phyloP scores from a whole-genome alignment of 768 basidiomycete species.

The Hypsizygus marmoreus region DNA sequence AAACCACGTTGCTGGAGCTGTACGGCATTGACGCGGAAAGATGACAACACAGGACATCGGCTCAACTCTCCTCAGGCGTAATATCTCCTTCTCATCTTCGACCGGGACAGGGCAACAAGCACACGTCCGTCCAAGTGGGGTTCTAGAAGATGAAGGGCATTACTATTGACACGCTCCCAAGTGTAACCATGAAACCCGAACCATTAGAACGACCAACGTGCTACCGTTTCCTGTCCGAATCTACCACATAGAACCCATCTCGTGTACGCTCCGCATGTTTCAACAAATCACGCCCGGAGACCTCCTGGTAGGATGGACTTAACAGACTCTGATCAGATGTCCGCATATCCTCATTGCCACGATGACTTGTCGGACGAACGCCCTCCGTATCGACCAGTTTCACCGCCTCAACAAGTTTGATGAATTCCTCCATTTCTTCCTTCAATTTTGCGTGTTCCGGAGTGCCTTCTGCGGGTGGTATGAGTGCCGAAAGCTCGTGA shows the following conservation, averaged over 20 bases:
- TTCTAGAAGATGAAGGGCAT: no score
- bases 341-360: conserved; percentile 43
- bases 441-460: conserved; percentile 52
- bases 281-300: conserved; percentile 47
- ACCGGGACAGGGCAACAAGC: no score
- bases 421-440: conserved; percentile 65
- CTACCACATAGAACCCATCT: conserved; percentile 65
- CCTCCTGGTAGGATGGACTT: conserved; percentile 8
- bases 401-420: conserved; percentile 81
- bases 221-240: conserved; percentile 41
- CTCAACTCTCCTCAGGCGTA: no score
- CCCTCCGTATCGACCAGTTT: conserved; percentile 54
- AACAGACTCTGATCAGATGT: conserved; percentile 28
- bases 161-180: no score
- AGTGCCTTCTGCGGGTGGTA: conserved; percentile 63
- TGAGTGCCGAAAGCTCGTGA: conserved; percentile 72
- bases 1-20: no score
- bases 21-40: no score
- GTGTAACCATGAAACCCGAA: no score
- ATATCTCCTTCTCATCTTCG: no score
- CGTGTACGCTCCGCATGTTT: conserved; percentile 50
- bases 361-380: conserved; percentile 31
- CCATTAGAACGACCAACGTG: neutral
- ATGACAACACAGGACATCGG: no score
- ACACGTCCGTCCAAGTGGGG: no score